Evolutionary conservation across 139 green algal genomes (phyloP).

Genomic region (Chlorella ohadii): DNA sequence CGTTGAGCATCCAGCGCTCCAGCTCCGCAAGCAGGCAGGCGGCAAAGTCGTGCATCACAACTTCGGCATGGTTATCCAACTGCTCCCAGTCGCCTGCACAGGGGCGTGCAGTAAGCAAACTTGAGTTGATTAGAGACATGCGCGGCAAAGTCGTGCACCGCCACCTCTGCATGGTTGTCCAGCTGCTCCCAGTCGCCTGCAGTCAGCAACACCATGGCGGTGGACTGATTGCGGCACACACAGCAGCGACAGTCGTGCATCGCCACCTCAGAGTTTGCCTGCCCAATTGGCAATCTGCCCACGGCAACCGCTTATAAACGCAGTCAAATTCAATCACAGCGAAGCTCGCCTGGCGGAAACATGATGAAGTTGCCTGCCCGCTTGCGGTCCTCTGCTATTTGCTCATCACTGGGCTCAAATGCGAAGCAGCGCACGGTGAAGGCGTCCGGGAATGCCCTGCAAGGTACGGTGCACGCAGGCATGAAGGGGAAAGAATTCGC

Average conservation of each 20-base stretch:
- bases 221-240: too few species aligned
- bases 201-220: too few species aligned
- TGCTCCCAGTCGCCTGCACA: constrained; percentile 48
- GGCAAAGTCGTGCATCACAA: constrained; percentile 89
- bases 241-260: constrained; percentile 90
- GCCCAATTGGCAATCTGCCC: too few species aligned
- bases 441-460: constrained; percentile 72
- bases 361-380: constrained; percentile 71
- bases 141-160: constrained; percentile 90
- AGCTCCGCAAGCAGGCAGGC: constrained; percentile 81
- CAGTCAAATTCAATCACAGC: too few species aligned
- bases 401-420: constrained; percentile 80
- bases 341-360: constrained; percentile 72
- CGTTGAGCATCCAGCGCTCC: constrained; percentile 82
- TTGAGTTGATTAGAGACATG: too few species aligned
- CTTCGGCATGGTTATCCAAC: constrained; percentile 72
- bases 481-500: not conserved
- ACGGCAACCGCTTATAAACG: too few species aligned
- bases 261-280: too few species aligned
- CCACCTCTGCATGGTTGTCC: constrained; percentile 75
- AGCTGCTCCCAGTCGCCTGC: constrained; percentile 56
- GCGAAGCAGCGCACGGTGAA: constrained; percentile 78
- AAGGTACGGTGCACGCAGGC: not conserved
- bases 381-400: constrained; percentile 56
- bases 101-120: not conserved